Evolutionary conservation across 768 basidiomycete species (phyloP), one percentile per base, ranked within the genome.

Genomic region (Tricholoma furcatifolium): DNA sequence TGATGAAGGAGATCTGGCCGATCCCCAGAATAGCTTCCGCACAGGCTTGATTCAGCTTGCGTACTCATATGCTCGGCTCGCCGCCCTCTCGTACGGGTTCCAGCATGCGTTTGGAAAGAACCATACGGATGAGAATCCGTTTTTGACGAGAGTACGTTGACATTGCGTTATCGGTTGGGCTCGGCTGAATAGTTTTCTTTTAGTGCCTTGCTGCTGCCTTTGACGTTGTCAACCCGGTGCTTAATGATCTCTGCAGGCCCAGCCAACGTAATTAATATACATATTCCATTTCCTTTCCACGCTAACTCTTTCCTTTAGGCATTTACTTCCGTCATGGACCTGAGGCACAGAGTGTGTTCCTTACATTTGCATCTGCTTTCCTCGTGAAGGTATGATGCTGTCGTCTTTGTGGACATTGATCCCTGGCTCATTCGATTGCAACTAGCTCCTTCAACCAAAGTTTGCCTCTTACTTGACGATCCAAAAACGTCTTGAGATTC

Each of bases 321-420:
- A 69, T 74, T 23, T 84, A 78, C 55, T 76, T 86, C 47, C 79
- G 84, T 3, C 86, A 88, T 62, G 90, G 88, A 0, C 88, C 90
- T 2, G 89, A 91, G 63, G 84, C 86, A 0, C 85, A 91, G 58
- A 85, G 83, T 54, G 84, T 92, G 9, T 90, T 92, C 59, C 77
- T 84, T 21, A 88, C 85, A 0, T 92, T 91, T 56, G 90, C 91
- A 9, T 83, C 85, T 8, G 85, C 90, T 2, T 93, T 93, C 74
- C 74, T 93, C 14, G 78, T 93, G 57, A 92, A 93, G 76, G 87
- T 85, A 62, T 44, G 69, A 49, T 47, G 27, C 17, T 14, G 36
- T n/a, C 4, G 20, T 38, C n/a, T n/a, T 42, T n/a, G n/a, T n/a
- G n/a, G n/a, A n/a, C n/a, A 6, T 15, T 8, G 14, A 21, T 20